Evolutionary conservation across 176 grass and related monocot genomes (phyloP).

Genomic region (Rhynchospora pubera): DNA sequence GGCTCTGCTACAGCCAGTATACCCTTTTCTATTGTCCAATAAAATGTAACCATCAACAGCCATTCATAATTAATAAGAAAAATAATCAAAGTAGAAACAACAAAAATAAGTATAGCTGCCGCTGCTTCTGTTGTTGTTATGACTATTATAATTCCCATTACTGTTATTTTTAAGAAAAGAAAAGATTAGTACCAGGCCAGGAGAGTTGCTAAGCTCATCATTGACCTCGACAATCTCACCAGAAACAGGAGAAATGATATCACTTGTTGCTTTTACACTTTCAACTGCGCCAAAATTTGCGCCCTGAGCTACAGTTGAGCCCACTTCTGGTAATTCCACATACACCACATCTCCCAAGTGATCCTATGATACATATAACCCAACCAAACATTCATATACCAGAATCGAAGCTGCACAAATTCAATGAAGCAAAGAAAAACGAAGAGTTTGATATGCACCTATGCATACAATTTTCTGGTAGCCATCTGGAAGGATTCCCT

Average conservation of each 20-base stretch:
- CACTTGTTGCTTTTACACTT: conserved; percentile 97
- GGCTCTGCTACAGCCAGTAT: not conserved
- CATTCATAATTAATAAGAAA: not conserved
- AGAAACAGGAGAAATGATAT: conserved; percentile 70
- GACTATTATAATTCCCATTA: not conserved
- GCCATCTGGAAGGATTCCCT: not conserved
- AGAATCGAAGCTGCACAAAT: conserved; percentile 2
- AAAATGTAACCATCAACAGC: not conserved
- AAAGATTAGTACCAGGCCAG: conserved; percentile 51
- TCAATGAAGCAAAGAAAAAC: not conserved
- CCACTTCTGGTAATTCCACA: conserved; percentile 89
- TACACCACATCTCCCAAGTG: conserved; percentile 97
- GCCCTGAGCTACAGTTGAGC: conserved; percentile 48
- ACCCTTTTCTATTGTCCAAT: not conserved
- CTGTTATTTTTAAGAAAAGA: not conserved
- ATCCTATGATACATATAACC: conserved; percentile 30
- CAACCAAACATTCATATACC: not conserved
- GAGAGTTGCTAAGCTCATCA: conserved; percentile 32
- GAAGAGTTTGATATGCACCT: conserved; percentile 6
- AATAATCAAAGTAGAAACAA: not conserved
- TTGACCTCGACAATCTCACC: conserved; percentile 82
- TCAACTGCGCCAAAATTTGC: conserved; percentile 81
- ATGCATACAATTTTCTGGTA: not conserved
- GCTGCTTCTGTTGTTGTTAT: not conserved
- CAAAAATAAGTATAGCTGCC: not conserved